A percentile compares a stretch with the other conserved stretches of the same genome.
Conservation (phyloP, 306 rosid genomes). For the Inga leiocalycina region DNA sequence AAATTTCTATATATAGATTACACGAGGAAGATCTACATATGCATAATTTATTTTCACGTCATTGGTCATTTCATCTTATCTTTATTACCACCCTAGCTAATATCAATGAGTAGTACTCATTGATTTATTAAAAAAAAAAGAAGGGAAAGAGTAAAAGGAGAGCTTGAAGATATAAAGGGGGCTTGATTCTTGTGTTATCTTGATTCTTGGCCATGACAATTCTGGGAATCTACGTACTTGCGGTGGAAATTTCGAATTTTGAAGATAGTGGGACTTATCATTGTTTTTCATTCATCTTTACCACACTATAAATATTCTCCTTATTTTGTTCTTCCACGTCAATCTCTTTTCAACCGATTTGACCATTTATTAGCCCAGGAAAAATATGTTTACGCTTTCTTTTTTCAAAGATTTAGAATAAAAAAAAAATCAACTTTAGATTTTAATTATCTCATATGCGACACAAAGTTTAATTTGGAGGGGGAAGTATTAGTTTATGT, state of each 20-base stretch:
- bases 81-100: background rate
- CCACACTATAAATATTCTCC: background rate
- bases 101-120: background rate
- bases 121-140: background rate
- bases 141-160: background rate
- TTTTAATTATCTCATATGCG: no score
- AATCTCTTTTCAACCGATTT: background rate
- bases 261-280: background rate
- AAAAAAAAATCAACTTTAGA: background rate
- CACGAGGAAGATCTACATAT: no score
- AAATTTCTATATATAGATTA: no score
- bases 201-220: background rate
- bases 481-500: background rate
- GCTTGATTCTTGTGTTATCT: background rate
- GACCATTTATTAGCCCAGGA: background rate
- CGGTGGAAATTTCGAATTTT: constrained; percentile 7
- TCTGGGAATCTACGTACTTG: constrained; percentile 9
- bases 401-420: background rate
- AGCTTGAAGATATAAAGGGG: background rate
- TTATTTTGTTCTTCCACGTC: background rate
- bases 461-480: no score
- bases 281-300: background rate
- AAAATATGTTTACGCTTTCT: background rate
- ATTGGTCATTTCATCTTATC: no score
- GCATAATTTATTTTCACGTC: background rate